Conservation (phyloP, 345 rosid genomes). For the Lepidium didymum region DNA sequence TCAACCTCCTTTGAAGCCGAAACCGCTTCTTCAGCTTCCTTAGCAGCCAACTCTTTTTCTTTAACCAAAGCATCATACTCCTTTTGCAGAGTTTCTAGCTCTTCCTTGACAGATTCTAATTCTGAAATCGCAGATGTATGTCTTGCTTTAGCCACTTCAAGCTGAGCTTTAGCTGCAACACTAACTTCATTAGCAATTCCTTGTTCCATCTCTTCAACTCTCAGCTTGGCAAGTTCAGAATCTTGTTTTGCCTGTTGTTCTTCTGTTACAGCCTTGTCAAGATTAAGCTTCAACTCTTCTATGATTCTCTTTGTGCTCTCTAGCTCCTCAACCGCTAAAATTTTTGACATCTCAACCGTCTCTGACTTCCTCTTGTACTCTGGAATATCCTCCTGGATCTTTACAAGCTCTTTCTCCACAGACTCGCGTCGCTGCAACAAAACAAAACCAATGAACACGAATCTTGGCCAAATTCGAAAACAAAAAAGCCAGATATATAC, state of each 20-base stretch:
- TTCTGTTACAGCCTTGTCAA: conserved; percentile 87
- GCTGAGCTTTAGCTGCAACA: conserved; percentile 90
- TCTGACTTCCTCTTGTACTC: conserved; percentile 50
- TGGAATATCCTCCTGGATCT: conserved; percentile 63
- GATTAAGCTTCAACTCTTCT: conserved; percentile 76
- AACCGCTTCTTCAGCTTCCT: conserved; percentile 68
- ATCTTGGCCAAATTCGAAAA: neutral
- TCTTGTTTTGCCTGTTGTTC: conserved; percentile 92
- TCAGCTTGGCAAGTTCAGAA: conserved; percentile 77
- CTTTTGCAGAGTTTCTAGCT: conserved; percentile 43
- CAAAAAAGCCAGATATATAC: neutral
- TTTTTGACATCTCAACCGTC: conserved; percentile 55
- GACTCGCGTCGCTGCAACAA: conserved; percentile 49
- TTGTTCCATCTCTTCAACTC: conserved; percentile 90
- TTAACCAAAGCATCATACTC: conserved; percentile 52
- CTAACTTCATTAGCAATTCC: conserved; percentile 87
- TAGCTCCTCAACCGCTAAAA: conserved; percentile 54
- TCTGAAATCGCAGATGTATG: conserved; percentile 68
- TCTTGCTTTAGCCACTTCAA: conserved; percentile 87
- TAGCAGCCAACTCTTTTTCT: conserved; percentile 53
- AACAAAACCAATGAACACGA: neutral
- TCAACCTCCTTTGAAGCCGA: conserved; percentile 75
- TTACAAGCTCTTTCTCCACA: conserved; percentile 73
- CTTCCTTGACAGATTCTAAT: conserved; percentile 60
- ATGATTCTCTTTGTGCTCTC: conserved; percentile 73